Evolutionary conservation across 768 basidiomycete genomes (phyloP), one percentile per base, ranked within the genome.

Genomic region (Suillus cothurnatus): DNA sequence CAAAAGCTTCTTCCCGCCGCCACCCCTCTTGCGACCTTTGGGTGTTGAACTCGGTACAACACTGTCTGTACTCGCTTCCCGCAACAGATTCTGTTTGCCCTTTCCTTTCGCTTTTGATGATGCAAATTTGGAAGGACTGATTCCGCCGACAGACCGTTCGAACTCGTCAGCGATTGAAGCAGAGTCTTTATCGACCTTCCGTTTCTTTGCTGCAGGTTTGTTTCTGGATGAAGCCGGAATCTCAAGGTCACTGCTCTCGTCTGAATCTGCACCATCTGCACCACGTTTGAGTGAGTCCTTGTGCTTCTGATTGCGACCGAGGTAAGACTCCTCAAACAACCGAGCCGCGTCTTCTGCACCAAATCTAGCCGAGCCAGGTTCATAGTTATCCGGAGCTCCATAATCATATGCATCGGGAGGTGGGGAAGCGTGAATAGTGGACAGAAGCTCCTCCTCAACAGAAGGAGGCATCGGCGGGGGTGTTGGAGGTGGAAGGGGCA

Each of bases 61-160:
- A 68, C 86, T 88, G 66, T 91, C 91, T 45, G 83, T 79, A 65
- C 86, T 88, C 55, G 79, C 79, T 67, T 88, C 89, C 50, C 86
- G 82, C 58, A 81, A 74, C 57, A 68, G 78, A 57, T 75, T 70
- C 19, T 80, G 78, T 69, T 85, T 88, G 34, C 84, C 84, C 72
- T 87, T 89, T 34, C 78, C 80, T 70, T 85, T 89, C 15, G 80
- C 73, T 57, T 77, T 77, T 23, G 76, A 71, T n/a, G 76, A 60
- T 70, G 73, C 75, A 65, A 65, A 63, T 49, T 79, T 76, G 34
- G 83, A 79, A 15, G 78, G 61, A 8, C 79, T 73, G 34, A 78
- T 78, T 36, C 80, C 78, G 31, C 76, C 76, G 19, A 81, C 67
- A 19, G 81, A 75, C 32, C 78, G 76, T 66, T 86, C 85, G 47